These are phyloP conservation scores for Puccinia novopanici DNA, from an alignment of 1,284 basidiomycete genomes.

Conservation along the genomic window DNA sequence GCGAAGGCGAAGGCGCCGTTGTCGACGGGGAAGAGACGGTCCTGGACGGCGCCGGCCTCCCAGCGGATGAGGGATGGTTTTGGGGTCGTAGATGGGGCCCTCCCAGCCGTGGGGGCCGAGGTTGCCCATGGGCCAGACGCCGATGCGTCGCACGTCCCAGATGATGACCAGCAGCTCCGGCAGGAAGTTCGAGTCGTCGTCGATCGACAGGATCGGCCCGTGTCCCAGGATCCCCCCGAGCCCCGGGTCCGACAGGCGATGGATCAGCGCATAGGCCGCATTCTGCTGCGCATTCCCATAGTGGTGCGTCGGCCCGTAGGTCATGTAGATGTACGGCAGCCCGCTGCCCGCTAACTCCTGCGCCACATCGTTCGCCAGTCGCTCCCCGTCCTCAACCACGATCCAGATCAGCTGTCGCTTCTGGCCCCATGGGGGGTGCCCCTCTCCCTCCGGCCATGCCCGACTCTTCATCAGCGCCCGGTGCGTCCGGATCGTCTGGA, in stretches of 20 bases:
- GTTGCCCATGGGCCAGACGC: slow-evolving; percentile 52
- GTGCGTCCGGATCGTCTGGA: slow-evolving; percentile 44
- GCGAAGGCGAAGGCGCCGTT: slow-evolving; percentile 48
- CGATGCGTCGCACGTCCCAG: slow-evolving; percentile 48
- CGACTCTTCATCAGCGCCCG: slow-evolving; percentile 23
- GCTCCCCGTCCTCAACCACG: slow-evolving; percentile 43
- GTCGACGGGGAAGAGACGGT: slow-evolving; percentile 45
- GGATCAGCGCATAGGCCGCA: slow-evolving; percentile 51
- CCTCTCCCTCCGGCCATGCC: slow-evolving; percentile 20
- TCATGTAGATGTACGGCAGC: slow-evolving; percentile 45
- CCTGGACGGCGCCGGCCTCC: slow-evolving; percentile 49
- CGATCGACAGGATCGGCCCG: slow-evolving; percentile 50
- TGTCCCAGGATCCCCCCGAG: slow-evolving; percentile 43
- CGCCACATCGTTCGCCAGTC: slow-evolving; percentile 42
- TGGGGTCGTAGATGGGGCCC: slow-evolving; percentile 48
- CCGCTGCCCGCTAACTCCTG: slow-evolving; percentile 17
- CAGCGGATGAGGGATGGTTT: slow-evolving; percentile 43
- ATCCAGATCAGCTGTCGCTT: slow-evolving; percentile 47
- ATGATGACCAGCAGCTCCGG: slow-evolving; percentile 50
- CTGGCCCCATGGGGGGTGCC: not conserved
- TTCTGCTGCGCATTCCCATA: slow-evolving; percentile 52
- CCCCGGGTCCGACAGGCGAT: slow-evolving; percentile 29
- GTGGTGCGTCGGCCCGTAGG: slow-evolving; percentile 50
- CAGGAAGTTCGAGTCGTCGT: slow-evolving; percentile 52
- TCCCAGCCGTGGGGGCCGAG: slow-evolving; percentile 51